These are phyloP conservation scores for Diaporthe citri DNA, from an alignment of 2,329 filamentous ascomycete species.

Conservation along the genomic window DNA sequence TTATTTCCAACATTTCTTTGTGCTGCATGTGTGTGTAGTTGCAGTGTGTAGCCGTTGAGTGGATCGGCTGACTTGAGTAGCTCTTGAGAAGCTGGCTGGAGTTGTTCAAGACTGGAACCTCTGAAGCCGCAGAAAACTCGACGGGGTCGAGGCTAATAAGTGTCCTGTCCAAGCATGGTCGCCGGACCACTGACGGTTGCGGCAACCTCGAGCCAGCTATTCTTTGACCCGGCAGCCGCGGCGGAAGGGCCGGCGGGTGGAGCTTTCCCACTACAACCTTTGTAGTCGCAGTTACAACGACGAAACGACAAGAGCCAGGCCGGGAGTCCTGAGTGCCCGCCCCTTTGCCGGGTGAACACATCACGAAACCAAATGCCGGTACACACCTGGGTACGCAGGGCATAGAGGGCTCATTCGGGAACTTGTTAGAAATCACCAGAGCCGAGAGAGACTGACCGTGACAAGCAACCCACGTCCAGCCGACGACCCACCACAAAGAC, in stretches of 20 bases:
- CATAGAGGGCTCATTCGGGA: background rate
- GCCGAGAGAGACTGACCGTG: background rate
- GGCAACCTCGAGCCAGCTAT: background rate
- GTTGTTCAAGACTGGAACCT: background rate
- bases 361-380: background rate
- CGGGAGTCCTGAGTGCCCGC: background rate
- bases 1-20: slow-evolving; percentile 45
- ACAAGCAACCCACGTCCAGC: background rate
- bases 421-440: background rate
- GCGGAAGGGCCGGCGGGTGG: background rate
- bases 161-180: background rate
- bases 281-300: background rate
- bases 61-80: background rate
- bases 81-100: background rate
- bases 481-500: slow-evolving; percentile 10
- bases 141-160: slow-evolving; percentile 8
- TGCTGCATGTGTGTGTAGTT: background rate
- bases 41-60: background rate
- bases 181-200: slow-evolving; percentile 1
- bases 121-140: background rate
- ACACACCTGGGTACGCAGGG: background rate
- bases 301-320: background rate
- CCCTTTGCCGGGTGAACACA: background rate
- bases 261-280: background rate
- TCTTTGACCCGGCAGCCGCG: slow-evolving; percentile 6